phyloP scores from a whole-genome alignment of 2,329 filamentous ascomycete genomes.

The Talaromyces sp. region DNA sequence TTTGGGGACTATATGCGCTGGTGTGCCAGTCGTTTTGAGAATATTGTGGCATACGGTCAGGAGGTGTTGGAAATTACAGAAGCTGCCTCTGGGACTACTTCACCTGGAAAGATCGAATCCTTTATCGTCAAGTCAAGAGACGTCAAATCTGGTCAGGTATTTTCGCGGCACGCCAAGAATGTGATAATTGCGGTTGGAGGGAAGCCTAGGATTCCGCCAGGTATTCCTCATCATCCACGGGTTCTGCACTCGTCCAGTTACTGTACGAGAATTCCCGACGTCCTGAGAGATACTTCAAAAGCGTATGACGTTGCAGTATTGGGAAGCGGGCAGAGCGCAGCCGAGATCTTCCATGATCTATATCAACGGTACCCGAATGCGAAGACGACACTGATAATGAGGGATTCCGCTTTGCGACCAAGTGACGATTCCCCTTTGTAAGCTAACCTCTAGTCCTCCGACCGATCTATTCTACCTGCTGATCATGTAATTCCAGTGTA shows the following conservation, averaged over 20 bases:
- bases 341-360: conserved; percentile 91
- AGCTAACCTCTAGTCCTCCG: conserved; percentile 31
- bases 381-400: conserved; percentile 73
- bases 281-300: conserved; percentile 38
- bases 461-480: not conserved
- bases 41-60: conserved; percentile 70
- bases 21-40: conserved; percentile 76
- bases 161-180: conserved; percentile 44
- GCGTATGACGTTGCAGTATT: conserved; percentile 76
- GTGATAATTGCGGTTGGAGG: conserved; percentile 65
- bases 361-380: conserved; percentile 78
- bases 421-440: conserved; percentile 96
- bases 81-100: not conserved
- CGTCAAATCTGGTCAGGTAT: conserved; percentile 44
- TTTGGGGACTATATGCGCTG: conserved; percentile 95
- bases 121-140: conserved; percentile 69
- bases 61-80: conserved; percentile 65
- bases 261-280: conserved; percentile 44
- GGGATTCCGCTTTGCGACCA: conserved; percentile 76
- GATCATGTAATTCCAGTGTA: conserved; percentile 54
- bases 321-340: conserved; percentile 86
- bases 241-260: conserved; percentile 91
- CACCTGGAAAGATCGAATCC: conserved; percentile 47
- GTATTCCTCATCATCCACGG: conserved; percentile 64
- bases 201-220: conserved; percentile 65